A percentile compares a stretch with the other conserved stretches of the same genome.
These are phyloP conservation scores for Acacia concinna DNA, from an alignment of 331 rosid species.

Conservation along the genomic window DNA sequence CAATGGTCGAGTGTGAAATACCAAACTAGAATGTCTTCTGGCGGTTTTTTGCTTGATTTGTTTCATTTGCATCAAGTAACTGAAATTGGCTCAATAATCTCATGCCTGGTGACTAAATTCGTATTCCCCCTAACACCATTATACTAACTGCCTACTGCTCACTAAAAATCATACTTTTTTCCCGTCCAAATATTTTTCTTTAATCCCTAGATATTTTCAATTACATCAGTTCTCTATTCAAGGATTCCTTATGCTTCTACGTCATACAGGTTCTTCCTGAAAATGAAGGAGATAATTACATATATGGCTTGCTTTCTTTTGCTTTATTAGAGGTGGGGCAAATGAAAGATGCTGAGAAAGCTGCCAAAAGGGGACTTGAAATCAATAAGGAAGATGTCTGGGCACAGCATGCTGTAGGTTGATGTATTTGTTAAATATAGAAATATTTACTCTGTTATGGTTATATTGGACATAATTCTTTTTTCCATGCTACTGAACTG, in stretches of 20 bases:
- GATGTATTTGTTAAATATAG: slow-evolving; percentile 12
- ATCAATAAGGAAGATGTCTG: slow-evolving; percentile 71
- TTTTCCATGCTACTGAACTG: slow-evolving; percentile 19
- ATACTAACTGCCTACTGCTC: background rate
- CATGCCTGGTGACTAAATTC: background rate
- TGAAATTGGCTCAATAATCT: slow-evolving; percentile 4
- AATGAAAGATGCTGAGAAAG: slow-evolving; percentile 80
- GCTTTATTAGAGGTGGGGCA: slow-evolving; percentile 77
- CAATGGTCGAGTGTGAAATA: slow-evolving; percentile 3
- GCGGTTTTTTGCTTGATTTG: slow-evolving; percentile 12
- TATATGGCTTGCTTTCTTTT: slow-evolving; percentile 90
- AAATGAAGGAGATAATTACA: slow-evolving; percentile 63
- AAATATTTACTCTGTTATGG: slow-evolving; percentile 8
- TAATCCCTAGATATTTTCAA: background rate
- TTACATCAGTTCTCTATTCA: background rate
- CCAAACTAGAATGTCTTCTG: slow-evolving; percentile 13
- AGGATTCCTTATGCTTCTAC: slow-evolving; percentile 20
- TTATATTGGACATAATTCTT: background rate
- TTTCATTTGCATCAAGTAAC: background rate
- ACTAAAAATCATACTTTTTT: background rate
- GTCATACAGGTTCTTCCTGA: slow-evolving; percentile 65
- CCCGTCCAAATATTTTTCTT: background rate
- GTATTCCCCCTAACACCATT: background rate
- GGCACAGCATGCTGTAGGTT: slow-evolving; percentile 86
- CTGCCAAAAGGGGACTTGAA: slow-evolving; percentile 70